Conservation (phyloP, 1,284 basidiomycete species). For the Cutaneotrichosporon dermatis region DNA sequence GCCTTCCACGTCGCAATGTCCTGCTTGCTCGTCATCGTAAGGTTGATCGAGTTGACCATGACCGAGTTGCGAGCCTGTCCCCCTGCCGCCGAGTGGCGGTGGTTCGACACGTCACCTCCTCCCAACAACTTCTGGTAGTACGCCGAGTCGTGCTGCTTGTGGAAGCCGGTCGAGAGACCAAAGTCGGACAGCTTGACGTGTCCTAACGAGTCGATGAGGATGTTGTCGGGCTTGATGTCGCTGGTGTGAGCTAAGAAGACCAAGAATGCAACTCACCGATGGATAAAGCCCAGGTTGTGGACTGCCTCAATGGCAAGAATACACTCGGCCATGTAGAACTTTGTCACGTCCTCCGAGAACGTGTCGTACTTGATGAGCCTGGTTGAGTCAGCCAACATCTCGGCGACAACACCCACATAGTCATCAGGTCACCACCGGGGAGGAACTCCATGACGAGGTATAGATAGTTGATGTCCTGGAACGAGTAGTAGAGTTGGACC, state of each 20-base stretch:
- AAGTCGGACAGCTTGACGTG: conserved; percentile 96
- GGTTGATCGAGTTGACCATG: conserved; percentile 89
- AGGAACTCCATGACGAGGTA: conserved; percentile 99
- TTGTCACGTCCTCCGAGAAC: conserved; percentile 95
- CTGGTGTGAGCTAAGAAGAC: conserved; percentile 55
- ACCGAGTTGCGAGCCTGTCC: conserved; percentile 72
- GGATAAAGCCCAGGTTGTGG: conserved; percentile 97
- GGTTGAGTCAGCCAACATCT: conserved; percentile 31
- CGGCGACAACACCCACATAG: conserved; percentile 36
- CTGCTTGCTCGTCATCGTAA: conserved; percentile 87
- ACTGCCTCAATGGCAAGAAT: conserved; percentile 97
- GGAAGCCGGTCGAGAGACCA: conserved; percentile 89
- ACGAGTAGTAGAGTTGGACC: conserved; percentile 97
- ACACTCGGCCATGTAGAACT: conserved; percentile 99
- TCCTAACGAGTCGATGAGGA: conserved; percentile 88
- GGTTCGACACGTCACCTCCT: conserved; percentile 38
- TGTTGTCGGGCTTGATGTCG: conserved; percentile 96
- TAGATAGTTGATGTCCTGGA: conserved; percentile 92
- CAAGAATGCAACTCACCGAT: conserved; percentile 70
- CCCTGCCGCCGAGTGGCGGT: conserved; percentile 23
- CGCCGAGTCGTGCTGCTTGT: conserved; percentile 88
- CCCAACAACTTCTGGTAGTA: conserved; percentile 94
- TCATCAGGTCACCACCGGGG: conserved; percentile 95
- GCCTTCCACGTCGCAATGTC: conserved; percentile 99
- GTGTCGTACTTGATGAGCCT: conserved; percentile 99